Evolutionary conservation across 441 rosid species (phyloP), one percentile per base, ranked within the genome.

Genomic region (Populus tomentosa): DNA sequence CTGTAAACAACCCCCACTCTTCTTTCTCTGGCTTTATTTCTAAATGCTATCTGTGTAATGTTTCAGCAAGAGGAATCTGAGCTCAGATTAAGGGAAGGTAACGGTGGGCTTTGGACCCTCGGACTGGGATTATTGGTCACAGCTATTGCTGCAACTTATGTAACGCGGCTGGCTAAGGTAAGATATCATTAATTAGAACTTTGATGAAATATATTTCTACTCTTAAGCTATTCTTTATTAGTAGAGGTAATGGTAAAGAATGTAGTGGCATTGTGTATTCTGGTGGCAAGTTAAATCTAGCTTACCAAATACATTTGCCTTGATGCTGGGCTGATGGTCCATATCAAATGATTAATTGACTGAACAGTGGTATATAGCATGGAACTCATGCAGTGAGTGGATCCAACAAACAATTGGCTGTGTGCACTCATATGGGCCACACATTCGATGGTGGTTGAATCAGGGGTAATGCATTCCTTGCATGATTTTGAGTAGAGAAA

Each of bases 41-140:
- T 32, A 16, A 53, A 53, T 53, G 61, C 9, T 53, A 53, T 72
- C 4, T 38, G 67, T 72, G 36, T 14, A 13, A 59, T 80, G 74
- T 85, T 81, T 80, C 91, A 95, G 99, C 97, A 94, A 89, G 99
- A 95, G 50, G 99, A 90, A 80, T 88, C 97, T 6, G 95, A 87
- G 21, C 66, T 89, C 61, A 92, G 94, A 75, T 82, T 92, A 61
- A 33, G 84, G 10, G 97, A 95, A 81, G 98, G 97, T 84, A 92
- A 89, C 76, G 84, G 93, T 75, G 91, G 89, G 84, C 82, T 96
- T 30, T 75, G 88, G 84, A 92, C 98, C 5, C 90, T 96, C 6
- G 99, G 97, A 32, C 63, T 92, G 32, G 97, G 98, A 77, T 84
- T 96, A 66, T 76, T 96, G 84, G 93, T 83, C 50, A 94, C 97